Evolutionary conservation across 2,329 filamentous ascomycete species (phyloP).

Genomic region (Cyphellophora attinorum): DNA sequence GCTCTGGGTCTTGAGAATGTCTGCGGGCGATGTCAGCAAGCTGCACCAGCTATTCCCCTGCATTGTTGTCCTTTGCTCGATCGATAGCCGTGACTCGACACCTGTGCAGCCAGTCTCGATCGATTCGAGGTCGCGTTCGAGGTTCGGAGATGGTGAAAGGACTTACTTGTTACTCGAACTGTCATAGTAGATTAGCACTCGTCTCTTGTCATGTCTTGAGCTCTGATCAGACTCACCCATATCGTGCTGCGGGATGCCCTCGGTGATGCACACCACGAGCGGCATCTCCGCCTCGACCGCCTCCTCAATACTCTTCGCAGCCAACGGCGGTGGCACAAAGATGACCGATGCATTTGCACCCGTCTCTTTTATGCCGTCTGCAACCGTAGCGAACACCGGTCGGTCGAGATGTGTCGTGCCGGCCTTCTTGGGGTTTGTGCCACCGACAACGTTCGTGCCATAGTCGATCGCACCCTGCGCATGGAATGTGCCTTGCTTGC

Average conservation of each 20-base stretch:
- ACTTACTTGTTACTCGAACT: not conserved
- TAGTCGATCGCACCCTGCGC: slow-evolving; percentile 97
- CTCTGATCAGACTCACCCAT: slow-evolving; percentile 54
- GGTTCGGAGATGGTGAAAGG: no score
- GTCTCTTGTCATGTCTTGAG: not conserved
- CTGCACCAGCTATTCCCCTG: no score
- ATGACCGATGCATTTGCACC: slow-evolving; percentile 87
- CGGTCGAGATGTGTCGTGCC: slow-evolving; percentile 79
- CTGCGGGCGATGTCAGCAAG: no score
- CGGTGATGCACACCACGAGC: slow-evolving; percentile 64
- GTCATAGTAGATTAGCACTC: no score
- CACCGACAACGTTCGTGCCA: slow-evolving; percentile 94
- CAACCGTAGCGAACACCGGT: slow-evolving; percentile 85
- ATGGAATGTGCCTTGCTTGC: slow-evolving; percentile 58
- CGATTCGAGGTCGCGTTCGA: no score
- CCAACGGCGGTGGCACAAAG: slow-evolving; percentile 85
- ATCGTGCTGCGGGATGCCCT: slow-evolving; percentile 45
- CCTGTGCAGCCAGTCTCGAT: no score
- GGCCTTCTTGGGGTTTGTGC: slow-evolving; percentile 98
- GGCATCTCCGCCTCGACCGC: slow-evolving; percentile 87
- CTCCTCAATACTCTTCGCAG: slow-evolving; percentile 93
- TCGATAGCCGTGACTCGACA: no score
- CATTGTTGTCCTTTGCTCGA: no score
- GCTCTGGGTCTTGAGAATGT: slow-evolving; percentile 92
- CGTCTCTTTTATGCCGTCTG: slow-evolving; percentile 79